Evolutionary conservation across 1,284 basidiomycete genomes (phyloP).

Genomic region (Pseudozyma hubeiensis): DNA sequence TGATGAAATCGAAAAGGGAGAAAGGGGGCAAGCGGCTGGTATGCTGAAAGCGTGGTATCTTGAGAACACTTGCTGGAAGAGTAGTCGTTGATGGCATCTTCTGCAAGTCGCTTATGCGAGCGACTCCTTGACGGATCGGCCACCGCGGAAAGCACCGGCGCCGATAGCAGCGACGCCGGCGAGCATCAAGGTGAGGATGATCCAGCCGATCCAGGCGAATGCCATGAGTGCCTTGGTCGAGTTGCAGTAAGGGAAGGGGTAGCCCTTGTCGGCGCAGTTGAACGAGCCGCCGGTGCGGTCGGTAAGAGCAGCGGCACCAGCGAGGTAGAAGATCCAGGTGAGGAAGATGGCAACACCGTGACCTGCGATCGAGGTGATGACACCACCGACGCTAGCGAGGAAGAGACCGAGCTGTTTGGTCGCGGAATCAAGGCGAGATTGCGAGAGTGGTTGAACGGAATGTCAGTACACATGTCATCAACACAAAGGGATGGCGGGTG

Average conservation of each 20-base stretch:
- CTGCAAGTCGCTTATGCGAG: conserved; percentile 36
- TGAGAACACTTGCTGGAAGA: conserved; percentile 9
- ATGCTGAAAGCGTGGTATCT: conserved; percentile 31
- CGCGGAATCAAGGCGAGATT: not conserved
- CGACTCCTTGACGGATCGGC: conserved; percentile 65
- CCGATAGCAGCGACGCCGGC: conserved; percentile 58
- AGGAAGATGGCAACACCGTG: conserved; percentile 62
- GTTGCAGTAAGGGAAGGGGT: conserved; percentile 57
- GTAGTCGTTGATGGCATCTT: not conserved
- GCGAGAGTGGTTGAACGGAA: not conserved
- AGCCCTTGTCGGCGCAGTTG: conserved; percentile 27
- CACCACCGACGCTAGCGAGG: conserved; percentile 64
- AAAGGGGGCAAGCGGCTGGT: not conserved
- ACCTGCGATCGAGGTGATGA: conserved; percentile 66
- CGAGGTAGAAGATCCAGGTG: conserved; percentile 65
- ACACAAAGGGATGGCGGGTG: not conserved
- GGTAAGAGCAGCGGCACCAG: conserved; percentile 63
- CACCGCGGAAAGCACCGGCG: conserved; percentile 65
- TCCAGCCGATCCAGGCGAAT: conserved; percentile 67
- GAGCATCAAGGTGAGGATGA: conserved; percentile 59
- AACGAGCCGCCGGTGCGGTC: conserved; percentile 48
- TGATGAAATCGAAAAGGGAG: conserved; percentile 16
- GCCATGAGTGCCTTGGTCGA: conserved; percentile 63
- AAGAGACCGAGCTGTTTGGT: conserved; percentile 57
- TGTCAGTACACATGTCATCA: conserved; percentile 3